Percentiles rank a stretch among this genome's conserved stretches.
These are phyloP conservation scores for Auricularia sp. DNA, from an alignment of 768 basidiomycete genomes.

Conservation along the genomic window DNA sequence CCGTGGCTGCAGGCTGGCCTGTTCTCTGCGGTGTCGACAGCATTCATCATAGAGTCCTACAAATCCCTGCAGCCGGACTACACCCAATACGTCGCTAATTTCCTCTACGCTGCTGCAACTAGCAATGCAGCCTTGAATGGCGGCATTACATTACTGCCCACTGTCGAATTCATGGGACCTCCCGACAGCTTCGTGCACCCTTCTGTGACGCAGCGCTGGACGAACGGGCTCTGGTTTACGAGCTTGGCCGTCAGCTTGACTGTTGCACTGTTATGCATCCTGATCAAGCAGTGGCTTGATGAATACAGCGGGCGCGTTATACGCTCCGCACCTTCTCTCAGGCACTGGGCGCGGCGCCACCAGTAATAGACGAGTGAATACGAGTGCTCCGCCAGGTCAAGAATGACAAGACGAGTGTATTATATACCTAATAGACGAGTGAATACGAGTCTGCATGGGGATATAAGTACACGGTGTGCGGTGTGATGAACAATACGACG, in stretches of 20 bases:
- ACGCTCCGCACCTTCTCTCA: neutral
- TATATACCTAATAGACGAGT: no score
- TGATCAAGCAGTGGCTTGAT: neutral
- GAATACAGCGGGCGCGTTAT: neutral
- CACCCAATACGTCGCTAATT: neutral
- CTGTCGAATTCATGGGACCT: neutral
- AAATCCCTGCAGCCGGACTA: constrained; percentile 4
- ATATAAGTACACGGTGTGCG: no score
- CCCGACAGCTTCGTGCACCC: neutral
- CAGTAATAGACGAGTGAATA: no score
- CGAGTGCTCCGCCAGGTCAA: no score
- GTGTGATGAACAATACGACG: no score
- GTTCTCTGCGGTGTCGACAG: constrained; percentile 7
- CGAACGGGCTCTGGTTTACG: neutral
- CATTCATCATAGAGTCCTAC: constrained; percentile 4
- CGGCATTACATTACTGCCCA: neutral
- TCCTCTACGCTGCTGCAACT: neutral
- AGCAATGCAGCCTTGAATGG: neutral
- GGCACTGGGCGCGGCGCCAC: neutral
- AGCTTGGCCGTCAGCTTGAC: neutral
- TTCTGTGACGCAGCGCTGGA: neutral
- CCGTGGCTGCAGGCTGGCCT: constrained; percentile 3
- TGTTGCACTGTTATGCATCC: neutral
- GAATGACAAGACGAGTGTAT: no score
- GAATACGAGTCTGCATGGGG: no score